Conservation (phyloP, 768 basidiomycete genomes). For the Sistotremastrum niveocremeum region DNA sequence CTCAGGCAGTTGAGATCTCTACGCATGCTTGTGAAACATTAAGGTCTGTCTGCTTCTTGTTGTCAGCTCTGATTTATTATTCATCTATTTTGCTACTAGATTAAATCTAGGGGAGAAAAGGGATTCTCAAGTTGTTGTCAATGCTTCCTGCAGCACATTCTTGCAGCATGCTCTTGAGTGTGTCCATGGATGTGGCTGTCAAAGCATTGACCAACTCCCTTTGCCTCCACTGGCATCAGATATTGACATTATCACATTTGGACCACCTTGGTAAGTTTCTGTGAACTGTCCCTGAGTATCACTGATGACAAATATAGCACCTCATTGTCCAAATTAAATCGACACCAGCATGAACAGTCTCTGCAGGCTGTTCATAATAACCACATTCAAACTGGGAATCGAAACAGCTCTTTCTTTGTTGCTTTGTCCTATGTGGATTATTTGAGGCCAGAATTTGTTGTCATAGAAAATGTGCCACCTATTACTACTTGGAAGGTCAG, state of each 20-base stretch:
- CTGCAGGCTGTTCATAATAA: constrained; percentile 53
- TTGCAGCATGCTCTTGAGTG: constrained; percentile 44
- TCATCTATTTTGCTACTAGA: constrained; percentile 2
- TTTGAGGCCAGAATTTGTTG: constrained; percentile 27
- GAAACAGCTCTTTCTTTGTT: constrained; percentile 30
- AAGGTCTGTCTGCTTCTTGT: constrained; percentile 25
- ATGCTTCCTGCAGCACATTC: constrained; percentile 57
- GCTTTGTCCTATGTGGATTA: constrained; percentile 38
- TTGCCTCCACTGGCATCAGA: constrained; percentile 35
- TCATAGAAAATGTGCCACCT: constrained; percentile 43
- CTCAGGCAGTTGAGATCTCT: constrained; percentile 59
- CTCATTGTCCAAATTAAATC: constrained; percentile 40
- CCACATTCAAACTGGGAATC: constrained; percentile 35
- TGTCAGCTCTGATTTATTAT: not conserved
- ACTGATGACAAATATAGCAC: not conserved
- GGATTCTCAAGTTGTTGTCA: constrained; percentile 39
- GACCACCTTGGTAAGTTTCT: constrained; percentile 56
- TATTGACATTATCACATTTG: constrained; percentile 50
- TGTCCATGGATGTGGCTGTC: constrained; percentile 25
- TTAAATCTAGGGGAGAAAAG: constrained; percentile 34
- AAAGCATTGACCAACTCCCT: constrained; percentile 26
- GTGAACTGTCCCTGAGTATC: not conserved
- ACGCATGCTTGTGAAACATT: constrained; percentile 62
- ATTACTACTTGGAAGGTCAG: constrained; percentile 32
- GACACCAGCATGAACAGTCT: constrained; percentile 63